phyloP scores from a whole-genome alignment of 345 rosid genomes.

The Lagerstroemia speciosa region DNA sequence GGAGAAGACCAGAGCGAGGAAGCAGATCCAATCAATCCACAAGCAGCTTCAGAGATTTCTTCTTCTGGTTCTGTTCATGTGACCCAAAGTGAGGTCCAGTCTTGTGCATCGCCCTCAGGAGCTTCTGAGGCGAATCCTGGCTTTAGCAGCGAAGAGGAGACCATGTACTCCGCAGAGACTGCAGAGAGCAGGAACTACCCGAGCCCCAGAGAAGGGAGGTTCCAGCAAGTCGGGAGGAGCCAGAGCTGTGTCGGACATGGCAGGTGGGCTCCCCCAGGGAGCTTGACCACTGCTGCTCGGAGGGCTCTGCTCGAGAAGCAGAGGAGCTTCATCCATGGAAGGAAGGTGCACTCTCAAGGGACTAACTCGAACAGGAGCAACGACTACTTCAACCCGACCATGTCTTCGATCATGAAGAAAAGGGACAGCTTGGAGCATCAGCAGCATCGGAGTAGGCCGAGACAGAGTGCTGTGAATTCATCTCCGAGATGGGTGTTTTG shows the following conservation, averaged over 20 bases:
- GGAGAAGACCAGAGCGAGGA: constrained; percentile 20
- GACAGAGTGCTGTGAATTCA: constrained; percentile 45
- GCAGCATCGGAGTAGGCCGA: constrained; percentile 30
- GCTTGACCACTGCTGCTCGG: constrained; percentile 30
- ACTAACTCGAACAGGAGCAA: constrained; percentile 85
- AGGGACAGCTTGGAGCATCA: constrained; percentile 16
- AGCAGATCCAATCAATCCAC: constrained; percentile 11
- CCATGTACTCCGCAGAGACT: constrained; percentile 98
- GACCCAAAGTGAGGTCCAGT: constrained; percentile 50
- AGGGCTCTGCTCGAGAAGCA: constrained; percentile 57
- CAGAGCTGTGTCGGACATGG: constrained; percentile 76
- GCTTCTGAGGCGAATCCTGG: constrained; percentile 36
- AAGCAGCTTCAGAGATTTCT: constrained; percentile 39
- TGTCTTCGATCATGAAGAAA: constrained; percentile 88
- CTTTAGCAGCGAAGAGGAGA: constrained; percentile 75
- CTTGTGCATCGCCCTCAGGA: constrained; percentile 43
- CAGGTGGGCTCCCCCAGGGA: constrained; percentile 63
- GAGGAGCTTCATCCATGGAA: constrained; percentile 71
- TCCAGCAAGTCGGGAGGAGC: constrained; percentile 74
- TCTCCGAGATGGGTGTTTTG: constrained; percentile 84
- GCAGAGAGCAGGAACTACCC: constrained; percentile 92
- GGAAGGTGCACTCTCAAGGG: constrained; percentile 61
- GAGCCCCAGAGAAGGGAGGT: constrained; percentile 58
- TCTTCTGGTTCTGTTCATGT: constrained; percentile 65
- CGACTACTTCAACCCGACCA: constrained; percentile 85